Evolutionary conservation across 2,329 filamentous ascomycete species (phyloP), one percentile per base, ranked within the genome.

Genomic region (Bipolaris cookei): DNA sequence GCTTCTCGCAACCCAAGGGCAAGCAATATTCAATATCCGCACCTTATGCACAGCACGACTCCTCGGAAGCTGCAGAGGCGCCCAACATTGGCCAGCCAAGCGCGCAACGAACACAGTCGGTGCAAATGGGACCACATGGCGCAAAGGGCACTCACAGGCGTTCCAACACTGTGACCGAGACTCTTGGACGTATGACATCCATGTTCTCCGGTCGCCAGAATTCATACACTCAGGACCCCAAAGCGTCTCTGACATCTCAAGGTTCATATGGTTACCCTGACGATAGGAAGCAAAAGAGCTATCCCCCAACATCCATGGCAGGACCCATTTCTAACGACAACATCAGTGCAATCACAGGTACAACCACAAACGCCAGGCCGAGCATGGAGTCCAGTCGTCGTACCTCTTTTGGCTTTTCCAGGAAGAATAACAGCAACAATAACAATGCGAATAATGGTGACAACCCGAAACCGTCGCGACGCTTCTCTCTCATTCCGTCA

Each of bases 291-390:
- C 80, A 84, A 51, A 88, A 86, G 73, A 88, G 85, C 62, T 96
- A 97, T 70, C 94, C 94, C 54, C 94, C 94, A 3, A 90, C 94
- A 45, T 97, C 92, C 79, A 96, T 97, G 92, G 86, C 89, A 60
- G 89, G 89, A 61, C 82, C 86, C 1, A 86, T 90, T 76, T 80
- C 86, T 5, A 83, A 83, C 45, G 85, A 87, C 83, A 76, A 82
- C 43, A 54, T 68, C 30, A 51, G 46, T 32, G 39, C 39, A 52
- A 58, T n/a, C 56, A 45, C 64, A 14, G 45, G 21, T 32, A 34
- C 39, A 52, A 58, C 16, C 56, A 45, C 64, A 14, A 41, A 18
- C 14, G 75, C 78, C 21, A 72, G 81, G 42, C 77, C 76, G 32
- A 83, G 81, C n/a, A 80, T 73, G 37, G 82, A 83, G 30, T 81